A percentile compares a stretch with the other conserved stretches of the same genome.
phyloP scores from a whole-genome alignment of 345 rosid species.

The Lumnitzera littorea region DNA sequence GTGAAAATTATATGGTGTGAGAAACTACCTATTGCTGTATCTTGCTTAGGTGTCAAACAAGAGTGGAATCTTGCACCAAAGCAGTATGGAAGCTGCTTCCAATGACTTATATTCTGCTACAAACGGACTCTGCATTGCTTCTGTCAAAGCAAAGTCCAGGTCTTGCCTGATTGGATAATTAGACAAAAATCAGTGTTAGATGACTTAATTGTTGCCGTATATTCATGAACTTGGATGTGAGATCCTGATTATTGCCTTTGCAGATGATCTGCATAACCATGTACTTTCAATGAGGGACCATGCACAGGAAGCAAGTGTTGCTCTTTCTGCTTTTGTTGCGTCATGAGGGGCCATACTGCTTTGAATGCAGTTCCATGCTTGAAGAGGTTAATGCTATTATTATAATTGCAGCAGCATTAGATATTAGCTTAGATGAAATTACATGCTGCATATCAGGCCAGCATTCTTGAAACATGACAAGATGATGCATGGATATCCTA shows the following conservation, averaged over 20 bases:
- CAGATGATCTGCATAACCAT: slow-evolving; percentile 73
- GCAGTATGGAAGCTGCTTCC: slow-evolving; percentile 79
- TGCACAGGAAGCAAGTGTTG: slow-evolving; percentile 75
- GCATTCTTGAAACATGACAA: too few species aligned
- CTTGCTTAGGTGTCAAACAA: slow-evolving; percentile 54
- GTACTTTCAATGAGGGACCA: slow-evolving; percentile 81
- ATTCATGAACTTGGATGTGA: slow-evolving; percentile 2
- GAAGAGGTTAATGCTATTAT: slow-evolving; percentile 56
- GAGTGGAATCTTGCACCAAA: slow-evolving; percentile 80
- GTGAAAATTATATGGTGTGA: neutral
- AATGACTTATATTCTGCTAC: slow-evolving; percentile 60
- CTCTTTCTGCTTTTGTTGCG: slow-evolving; percentile 62
- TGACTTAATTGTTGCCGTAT: neutral
- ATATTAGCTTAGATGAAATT: too few species aligned
- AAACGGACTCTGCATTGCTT: slow-evolving; percentile 62
- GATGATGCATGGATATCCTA: too few species aligned
- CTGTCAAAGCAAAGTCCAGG: slow-evolving; percentile 88
- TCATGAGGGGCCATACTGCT: slow-evolving; percentile 78
- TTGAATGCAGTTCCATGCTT: slow-evolving; percentile 92
- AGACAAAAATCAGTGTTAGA: neutral
- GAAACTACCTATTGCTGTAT: slow-evolving; percentile 8
- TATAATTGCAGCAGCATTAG: too few species aligned
- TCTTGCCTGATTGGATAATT: slow-evolving; percentile 17
- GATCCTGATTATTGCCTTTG: slow-evolving; percentile 10
- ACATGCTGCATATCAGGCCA: too few species aligned